Evolutionary conservation across 345 rosid species (phyloP).

Genomic region (Triadica sebifera): DNA sequence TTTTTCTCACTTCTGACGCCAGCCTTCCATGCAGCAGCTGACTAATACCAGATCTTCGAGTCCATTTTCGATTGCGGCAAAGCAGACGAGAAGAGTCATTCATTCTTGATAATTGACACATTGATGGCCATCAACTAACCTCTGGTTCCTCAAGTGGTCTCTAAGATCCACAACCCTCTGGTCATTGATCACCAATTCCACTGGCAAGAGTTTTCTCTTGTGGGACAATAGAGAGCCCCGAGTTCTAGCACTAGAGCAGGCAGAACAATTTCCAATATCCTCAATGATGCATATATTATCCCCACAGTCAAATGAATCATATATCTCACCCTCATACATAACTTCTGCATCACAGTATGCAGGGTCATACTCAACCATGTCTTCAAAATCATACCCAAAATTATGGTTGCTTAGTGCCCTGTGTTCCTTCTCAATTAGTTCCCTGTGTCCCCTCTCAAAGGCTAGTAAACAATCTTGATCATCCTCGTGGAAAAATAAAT

Average conservation of each 20-base stretch:
- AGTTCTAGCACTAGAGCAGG: conserved; percentile 24
- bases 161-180: conserved; percentile 37
- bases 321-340: conserved; percentile 12
- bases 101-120: conserved; percentile 28
- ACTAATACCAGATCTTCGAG: conserved; percentile 20
- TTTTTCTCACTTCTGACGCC: conserved; percentile 32
- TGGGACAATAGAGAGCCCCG: conserved; percentile 23
- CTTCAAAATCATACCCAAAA: conserved; percentile 35
- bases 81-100: conserved; percentile 21
- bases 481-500: conserved; percentile 21
- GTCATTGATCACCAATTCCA: conserved; percentile 20
- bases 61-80: conserved; percentile 25
- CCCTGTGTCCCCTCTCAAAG: conserved; percentile 30
- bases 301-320: conserved; percentile 23
- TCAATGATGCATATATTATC: conserved; percentile 27
- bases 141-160: conserved; percentile 31
- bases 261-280: conserved; percentile 18
- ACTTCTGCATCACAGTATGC: conserved; percentile 23
- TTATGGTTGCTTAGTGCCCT: conserved; percentile 20
- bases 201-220: conserved; percentile 34
- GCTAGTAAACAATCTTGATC: conserved; percentile 27
- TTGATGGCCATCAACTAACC: conserved; percentile 24
- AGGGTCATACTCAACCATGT: conserved; percentile 31
- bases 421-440: conserved; percentile 27
- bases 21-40: conserved; percentile 28